Base-by-base conservation (phyloP, 352 stramenopile genomes). In the Phytophthora chlamydospora region DNA sequence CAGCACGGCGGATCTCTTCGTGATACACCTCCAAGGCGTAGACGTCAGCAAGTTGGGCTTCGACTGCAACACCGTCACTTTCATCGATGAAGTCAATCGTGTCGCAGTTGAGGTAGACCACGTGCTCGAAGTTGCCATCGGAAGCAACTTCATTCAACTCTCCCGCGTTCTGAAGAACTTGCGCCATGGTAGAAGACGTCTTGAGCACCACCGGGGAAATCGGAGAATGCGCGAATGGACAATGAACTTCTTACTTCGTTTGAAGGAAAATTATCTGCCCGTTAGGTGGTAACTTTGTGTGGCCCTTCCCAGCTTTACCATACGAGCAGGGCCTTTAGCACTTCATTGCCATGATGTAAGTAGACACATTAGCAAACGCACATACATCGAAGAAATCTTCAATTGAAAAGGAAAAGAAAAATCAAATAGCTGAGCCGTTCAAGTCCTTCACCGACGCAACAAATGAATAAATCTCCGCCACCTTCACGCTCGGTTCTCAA, bases 1-100 rank as follows among this genome's bases (percentile, higher is more conserved):
- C 75, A 2, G 54, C 58, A 35, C 45, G 55, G 21, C 66, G 62
- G 9, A 85, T 62, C 49, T 80, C 71, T 62, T 76, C 65, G 5
- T 60, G 72, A 27, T 83, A 73, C 17, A 75, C 50, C 41, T 83
- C 76, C 17, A 88, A 50, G 9, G 53, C 66, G 19, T 66, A 72
- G 2, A 74, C 49, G 6, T 75, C 69, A 16, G 55, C 48, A 10
- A 71, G 46, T 38, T 71, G 42, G 6, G 19, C 54, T 55, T 68
- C 38, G 9, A 63, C 48, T 29, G 34, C 35, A 19, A 55, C 67
- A 41, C 13, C 54, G 32, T 75, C 58, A 24, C 29, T 17, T 50
- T 75, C 62, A 34, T 75, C 58, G 21, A 62, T 34, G 12, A 62
- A 62, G 12, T 55, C 47, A 24, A 65, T 44, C 8, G 48, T 45